Evolutionary conservation across 2,329 filamentous ascomycete species (phyloP).

Genomic region (Albifimbria verrucaria): DNA sequence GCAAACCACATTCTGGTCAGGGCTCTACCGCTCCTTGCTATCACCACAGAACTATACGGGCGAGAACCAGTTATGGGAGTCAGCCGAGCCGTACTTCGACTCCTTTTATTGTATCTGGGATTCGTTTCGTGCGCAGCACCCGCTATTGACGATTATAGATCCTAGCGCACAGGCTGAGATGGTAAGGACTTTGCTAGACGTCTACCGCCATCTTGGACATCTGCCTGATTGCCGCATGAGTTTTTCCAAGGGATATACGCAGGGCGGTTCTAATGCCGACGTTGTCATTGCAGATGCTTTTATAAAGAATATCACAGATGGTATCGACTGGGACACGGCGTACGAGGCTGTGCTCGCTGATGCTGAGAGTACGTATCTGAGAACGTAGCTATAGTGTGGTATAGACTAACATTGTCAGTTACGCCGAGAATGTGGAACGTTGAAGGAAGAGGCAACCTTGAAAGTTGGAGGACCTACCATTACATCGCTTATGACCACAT

Average conservation of each 20-base stretch:
- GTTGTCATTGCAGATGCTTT: slow-evolving; percentile 68
- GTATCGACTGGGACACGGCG: slow-evolving; percentile 66
- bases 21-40: slow-evolving; percentile 65
- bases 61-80: slow-evolving; percentile 70
- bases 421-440: slow-evolving; percentile 62
- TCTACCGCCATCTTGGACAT: slow-evolving; percentile 65
- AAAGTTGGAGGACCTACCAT: slow-evolving; percentile 66
- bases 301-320: slow-evolving; percentile 63
- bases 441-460: slow-evolving; percentile 68
- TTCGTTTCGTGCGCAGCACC: slow-evolving; percentile 67
- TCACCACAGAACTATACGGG: slow-evolving; percentile 76
- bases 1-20: slow-evolving; percentile 68
- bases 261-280: slow-evolving; percentile 72
- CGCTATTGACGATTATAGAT: slow-evolving; percentile 68
- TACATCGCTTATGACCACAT: slow-evolving; percentile 71
- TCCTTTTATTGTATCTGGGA: slow-evolving; percentile 71
- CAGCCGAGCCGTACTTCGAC: slow-evolving; percentile 70
- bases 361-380: slow-evolving; percentile 57
- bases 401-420: slow-evolving; percentile 9
- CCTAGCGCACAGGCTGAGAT: slow-evolving; percentile 65
- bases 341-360: slow-evolving; percentile 73
- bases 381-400: slow-evolving; percentile 13
- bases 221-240: slow-evolving; percentile 77
- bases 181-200: slow-evolving; percentile 69
- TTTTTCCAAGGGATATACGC: slow-evolving; percentile 68